These are phyloP conservation scores for Pseudonitzschia multiseries DNA, from an alignment of 108 stramenopile genomes.

Conservation along the genomic window DNA sequence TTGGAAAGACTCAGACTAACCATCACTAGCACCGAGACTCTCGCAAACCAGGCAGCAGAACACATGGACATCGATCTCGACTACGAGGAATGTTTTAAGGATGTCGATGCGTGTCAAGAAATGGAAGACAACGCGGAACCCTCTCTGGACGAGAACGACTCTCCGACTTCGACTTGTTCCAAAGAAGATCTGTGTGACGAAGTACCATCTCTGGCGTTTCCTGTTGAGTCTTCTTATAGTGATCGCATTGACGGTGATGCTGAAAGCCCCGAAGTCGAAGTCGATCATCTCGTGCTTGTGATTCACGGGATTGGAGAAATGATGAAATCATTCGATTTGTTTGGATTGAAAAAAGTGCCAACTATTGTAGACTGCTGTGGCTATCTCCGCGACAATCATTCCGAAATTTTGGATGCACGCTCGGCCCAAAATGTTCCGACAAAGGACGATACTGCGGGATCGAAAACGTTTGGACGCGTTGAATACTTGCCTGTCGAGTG, in stretches of 20 bases:
- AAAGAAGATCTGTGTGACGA: neutral
- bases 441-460: neutral
- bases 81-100: neutral
- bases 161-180: neutral
- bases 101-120: neutral
- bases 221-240: conserved; percentile 8
- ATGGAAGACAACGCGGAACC: neutral
- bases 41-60: neutral
- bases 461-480: conserved; percentile 22
- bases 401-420: conserved; percentile 36
- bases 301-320: conserved; percentile 84
- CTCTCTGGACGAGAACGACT: neutral
- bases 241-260: neutral
- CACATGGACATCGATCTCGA: neutral
- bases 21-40: neutral
- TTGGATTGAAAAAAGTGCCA: conserved; percentile 61
- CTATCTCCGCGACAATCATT: conserved; percentile 65
- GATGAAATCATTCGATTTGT: conserved; percentile 56
- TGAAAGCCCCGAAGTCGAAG: conserved; percentile 26
- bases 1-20: conserved; percentile 6
- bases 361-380: conserved; percentile 69
- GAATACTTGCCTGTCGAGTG: conserved; percentile 84
- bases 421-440: conserved; percentile 27
- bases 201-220: conserved; percentile 14
- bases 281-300: conserved; percentile 72